Base-by-base conservation (phyloP, 78 protist genomes). In the Dictyostelium firmibasis region DNA sequence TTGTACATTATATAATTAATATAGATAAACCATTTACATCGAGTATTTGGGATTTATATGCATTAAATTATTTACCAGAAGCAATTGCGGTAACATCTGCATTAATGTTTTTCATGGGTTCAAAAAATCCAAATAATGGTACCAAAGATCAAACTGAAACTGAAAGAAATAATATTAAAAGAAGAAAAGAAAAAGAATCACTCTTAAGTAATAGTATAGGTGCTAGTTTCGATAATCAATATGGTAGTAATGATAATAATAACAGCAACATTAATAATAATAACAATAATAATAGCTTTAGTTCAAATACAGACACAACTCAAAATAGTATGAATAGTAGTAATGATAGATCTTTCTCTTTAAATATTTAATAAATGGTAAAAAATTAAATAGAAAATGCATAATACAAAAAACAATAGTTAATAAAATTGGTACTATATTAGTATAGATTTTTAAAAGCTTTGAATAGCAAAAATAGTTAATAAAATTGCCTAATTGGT, bases 21-120 rank as follows among this genome's bases (percentile, higher is more conserved):
- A 35, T 89, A 25, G 31, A 69, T 8, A 27, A 64, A 50, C 87
- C 94, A 44, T 81, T 89, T 27, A 14, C 18, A 44, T 43, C 87
- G 1, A 69, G 35, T 35, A 81, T 89, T 2, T 78, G 86, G 87
- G 94, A 89, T 89, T 57, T 89, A 23, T 89, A 89, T 70, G 94
- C 94, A 70, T 43, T 89, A 38, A 89, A 89, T 33, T 89, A 89
- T 47, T 69, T 89, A 20, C 94, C 94, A 16, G 94, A 89, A 76
- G 94, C 87, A 50, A 81, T 89, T 11, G 94, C 94, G 36, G 94
- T 89, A 14, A 81, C 94, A 0, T 81, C 75, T 3, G 86, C 94
- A 44, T 35, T 86, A 29, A 14, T 69, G 11, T 89, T 89, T 47
- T 89, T 89, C 53, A 38, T 82, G 50, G 85, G 85, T 1, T 64